Percentiles rank a stretch among this genome's conserved stretches.
Evolutionary conservation across 768 basidiomycete species (phyloP).

Genomic region (Fomitopsis pulvina): DNA sequence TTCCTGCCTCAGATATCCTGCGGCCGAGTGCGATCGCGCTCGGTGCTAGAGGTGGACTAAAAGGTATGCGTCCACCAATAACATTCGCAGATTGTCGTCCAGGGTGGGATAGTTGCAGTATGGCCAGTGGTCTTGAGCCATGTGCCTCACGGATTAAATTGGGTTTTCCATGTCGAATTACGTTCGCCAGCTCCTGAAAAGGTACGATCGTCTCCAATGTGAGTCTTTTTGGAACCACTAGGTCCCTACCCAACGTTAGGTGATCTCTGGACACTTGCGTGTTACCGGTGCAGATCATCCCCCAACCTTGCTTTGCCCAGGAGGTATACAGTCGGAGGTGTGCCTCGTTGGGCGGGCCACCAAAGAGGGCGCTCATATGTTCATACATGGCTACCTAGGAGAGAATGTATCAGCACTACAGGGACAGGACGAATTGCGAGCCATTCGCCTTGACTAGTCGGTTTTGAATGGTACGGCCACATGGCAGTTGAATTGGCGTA

Average conservation of each 20-base stretch:
- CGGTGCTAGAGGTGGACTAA: conserved; percentile 61
- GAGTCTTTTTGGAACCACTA: conserved; percentile 46
- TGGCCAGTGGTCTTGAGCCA: conserved; percentile 34
- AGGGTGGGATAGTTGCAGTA: conserved; percentile 81
- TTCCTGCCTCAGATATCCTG: conserved; percentile 15
- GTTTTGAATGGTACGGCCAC: conserved; percentile 29
- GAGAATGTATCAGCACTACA: not conserved
- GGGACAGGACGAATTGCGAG: not conserved
- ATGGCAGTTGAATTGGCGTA: conserved; percentile 14
- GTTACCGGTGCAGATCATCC: conserved; percentile 86
- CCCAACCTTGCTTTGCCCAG: conserved; percentile 79
- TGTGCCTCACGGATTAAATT: not conserved
- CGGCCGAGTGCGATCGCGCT: conserved; percentile 51
- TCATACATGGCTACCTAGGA: conserved; percentile 87
- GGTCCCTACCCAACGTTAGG: conserved; percentile 65
- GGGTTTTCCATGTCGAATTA: conserved; percentile 36
- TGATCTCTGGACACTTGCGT: conserved; percentile 61
- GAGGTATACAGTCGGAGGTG: conserved; percentile 62
- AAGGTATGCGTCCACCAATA: conserved; percentile 58
- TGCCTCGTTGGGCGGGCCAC: conserved; percentile 64
- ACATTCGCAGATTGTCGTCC: conserved; percentile 80
- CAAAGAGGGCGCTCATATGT: conserved; percentile 56
- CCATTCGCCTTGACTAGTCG: conserved; percentile 39
- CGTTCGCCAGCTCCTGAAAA: conserved; percentile 42
- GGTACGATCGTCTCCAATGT: conserved; percentile 38